Evolutionary conservation across 2,329 filamentous ascomycete genomes (phyloP), one percentile per base, ranked within the genome.

Genomic region (Fusarium tjaetaba): DNA sequence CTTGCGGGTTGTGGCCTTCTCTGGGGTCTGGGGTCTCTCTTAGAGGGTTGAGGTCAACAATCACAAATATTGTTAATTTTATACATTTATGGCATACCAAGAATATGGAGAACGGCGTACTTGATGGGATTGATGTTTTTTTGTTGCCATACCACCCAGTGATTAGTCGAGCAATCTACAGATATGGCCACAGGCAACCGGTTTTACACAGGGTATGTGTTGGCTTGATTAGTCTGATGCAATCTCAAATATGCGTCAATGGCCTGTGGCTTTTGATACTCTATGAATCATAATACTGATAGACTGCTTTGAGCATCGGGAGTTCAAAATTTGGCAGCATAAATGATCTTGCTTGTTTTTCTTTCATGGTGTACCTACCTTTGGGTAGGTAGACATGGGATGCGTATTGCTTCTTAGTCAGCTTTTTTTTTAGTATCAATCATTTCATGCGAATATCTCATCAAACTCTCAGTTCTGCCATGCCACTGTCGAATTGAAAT

Each of bases 1-100:
- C 81, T 93, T 59, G 87, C 85, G n/a, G 90, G 89, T 2, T 92
- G 90, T 76, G 87, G 86, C 15, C 80, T 89, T 49, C 80, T 91
- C 4, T 92, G 90, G 90, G 86, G 84, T 10, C 70, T 90, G 26
- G 87, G 88, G 9, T 88, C 89, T 4, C 88, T 87, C 60, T 65
- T 91, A 39, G 88, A 77, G 77, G 75, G 70, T 48, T 81, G 57
- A 77, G 48, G 36, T 56, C 24, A 32, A 16, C 41, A 53, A 43
- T 30, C 22, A 48, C 46, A 38, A 26, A n/a, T 51, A 48, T 62
- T 43, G 8, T 58, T 45, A 51, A 30, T 46, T 51, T 60, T 48
- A 61, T 57, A 39, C n/a, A 32, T 59, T 60, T 34, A 38, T 30
- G 36, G 52, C 36, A 68, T 38, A 38, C 26, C 32, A 59, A 32